These are phyloP conservation scores for Reutealis trisperma DNA, from an alignment of 345 rosid genomes.

Conservation along the genomic window DNA sequence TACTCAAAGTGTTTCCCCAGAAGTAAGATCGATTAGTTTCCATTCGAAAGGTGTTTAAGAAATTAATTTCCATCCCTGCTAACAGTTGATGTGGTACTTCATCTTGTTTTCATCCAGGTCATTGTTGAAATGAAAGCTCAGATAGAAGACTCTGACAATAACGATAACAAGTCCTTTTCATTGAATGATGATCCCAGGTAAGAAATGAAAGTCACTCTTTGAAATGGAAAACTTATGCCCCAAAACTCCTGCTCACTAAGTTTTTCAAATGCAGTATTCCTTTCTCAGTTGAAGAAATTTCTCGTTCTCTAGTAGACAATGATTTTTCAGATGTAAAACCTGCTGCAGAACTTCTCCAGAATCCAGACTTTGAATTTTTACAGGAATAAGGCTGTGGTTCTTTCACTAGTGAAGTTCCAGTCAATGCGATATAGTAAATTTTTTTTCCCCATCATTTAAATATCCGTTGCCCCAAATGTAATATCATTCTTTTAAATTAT, in stretches of 20 bases:
- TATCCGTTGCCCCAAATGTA: conserved; percentile 37
- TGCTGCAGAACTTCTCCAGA: conserved; percentile 24
- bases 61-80: not conserved
- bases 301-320: conserved; percentile 19
- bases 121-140: conserved; percentile 26
- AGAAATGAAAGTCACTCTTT: not conserved
- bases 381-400: conserved; percentile 27
- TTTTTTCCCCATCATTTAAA: conserved; percentile 2
- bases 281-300: conserved; percentile 29
- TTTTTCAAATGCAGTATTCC: conserved; percentile 29
- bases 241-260: not conserved
- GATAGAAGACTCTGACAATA: conserved; percentile 15
- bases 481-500: conserved; percentile 25
- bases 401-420: conserved; percentile 4
- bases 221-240: not conserved
- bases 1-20: conserved; percentile 25
- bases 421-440: not conserved
- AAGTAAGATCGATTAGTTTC: conserved; percentile 21
- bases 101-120: conserved; percentile 15
- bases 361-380: conserved; percentile 36
- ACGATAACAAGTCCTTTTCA: conserved; percentile 13
- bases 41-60: not conserved
- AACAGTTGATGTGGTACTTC: not conserved
- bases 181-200: conserved; percentile 31
- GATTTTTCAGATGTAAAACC: conserved; percentile 33